These are phyloP conservation scores for Camellia japonica DNA, from an alignment of 148 eudicot genomes.

Conservation along the genomic window DNA sequence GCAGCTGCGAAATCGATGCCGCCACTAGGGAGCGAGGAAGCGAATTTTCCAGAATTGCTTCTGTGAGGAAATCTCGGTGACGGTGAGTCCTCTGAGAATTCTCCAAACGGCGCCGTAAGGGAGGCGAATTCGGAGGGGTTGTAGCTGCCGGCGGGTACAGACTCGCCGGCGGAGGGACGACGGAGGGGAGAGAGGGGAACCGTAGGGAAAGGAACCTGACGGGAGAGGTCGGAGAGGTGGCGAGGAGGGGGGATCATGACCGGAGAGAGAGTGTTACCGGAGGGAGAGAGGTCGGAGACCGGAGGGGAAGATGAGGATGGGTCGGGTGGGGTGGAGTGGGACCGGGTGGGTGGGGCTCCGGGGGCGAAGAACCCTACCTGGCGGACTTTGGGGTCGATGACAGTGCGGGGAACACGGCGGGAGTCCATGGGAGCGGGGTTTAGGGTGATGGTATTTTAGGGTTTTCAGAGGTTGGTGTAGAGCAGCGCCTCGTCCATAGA, in stretches of 20 bases:
- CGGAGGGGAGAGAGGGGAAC: slow-evolving; percentile 30
- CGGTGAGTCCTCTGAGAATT: slow-evolving; percentile 24
- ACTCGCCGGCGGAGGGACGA: slow-evolving; percentile 24
- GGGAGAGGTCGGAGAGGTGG: slow-evolving; percentile 53
- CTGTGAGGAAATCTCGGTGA: slow-evolving; percentile 24
- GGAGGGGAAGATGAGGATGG: slow-evolving; percentile 36
- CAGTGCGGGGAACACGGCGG: slow-evolving; percentile 72
- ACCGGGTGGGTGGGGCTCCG: slow-evolving; percentile 45
- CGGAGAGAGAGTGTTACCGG: slow-evolving; percentile 66
- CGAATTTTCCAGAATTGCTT: slow-evolving; percentile 45
- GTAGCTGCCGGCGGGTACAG: slow-evolving; percentile 62
- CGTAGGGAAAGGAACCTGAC: slow-evolving; percentile 4
- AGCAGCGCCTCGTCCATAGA: background rate
- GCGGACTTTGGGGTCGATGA: slow-evolving; percentile 83
- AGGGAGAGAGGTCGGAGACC: slow-evolving; percentile 37
- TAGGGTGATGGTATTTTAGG: slow-evolving; percentile 20
- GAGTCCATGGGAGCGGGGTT: slow-evolving; percentile 47
- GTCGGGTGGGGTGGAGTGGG: slow-evolving; percentile 45
- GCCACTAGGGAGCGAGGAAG: slow-evolving; percentile 62
- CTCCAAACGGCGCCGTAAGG: slow-evolving; percentile 30
- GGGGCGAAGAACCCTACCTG: slow-evolving; percentile 87
- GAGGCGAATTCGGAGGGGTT: slow-evolving; percentile 55
- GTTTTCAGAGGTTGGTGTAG: slow-evolving; percentile 12
- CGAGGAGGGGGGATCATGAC: slow-evolving; percentile 93
- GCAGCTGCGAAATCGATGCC: slow-evolving; percentile 52